Conservation (phyloP, 2,329 filamentous ascomycete genomes). For the Aspergillus pseudoterreus region DNA sequence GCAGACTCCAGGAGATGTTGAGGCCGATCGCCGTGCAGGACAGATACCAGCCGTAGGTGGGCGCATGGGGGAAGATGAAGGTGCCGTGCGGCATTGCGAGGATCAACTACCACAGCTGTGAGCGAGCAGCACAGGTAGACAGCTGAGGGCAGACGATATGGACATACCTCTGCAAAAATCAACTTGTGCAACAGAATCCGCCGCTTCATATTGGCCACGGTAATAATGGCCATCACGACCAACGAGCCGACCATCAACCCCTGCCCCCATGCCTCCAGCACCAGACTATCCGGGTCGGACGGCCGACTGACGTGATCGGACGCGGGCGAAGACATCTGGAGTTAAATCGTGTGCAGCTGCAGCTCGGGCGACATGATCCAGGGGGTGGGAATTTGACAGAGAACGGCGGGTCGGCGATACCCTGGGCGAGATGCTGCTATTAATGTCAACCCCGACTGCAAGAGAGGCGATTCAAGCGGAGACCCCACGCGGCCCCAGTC, state of each 20-base stretch:
- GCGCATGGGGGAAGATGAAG: slow-evolving; percentile 56
- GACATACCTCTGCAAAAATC: slow-evolving; percentile 46
- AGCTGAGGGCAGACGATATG: not conserved
- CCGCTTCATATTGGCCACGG: slow-evolving; percentile 48
- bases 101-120: slow-evolving; percentile 41
- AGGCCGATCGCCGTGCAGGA: slow-evolving; percentile 58
- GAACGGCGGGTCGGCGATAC: not conserved
- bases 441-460: not conserved
- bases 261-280: slow-evolving; percentile 48
- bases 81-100: slow-evolving; percentile 56
- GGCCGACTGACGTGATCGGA: slow-evolving; percentile 17
- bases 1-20: slow-evolving; percentile 60
- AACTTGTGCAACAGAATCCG: slow-evolving; percentile 49
- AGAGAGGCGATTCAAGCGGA: not conserved
- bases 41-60: slow-evolving; percentile 62
- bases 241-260: slow-evolving; percentile 49
- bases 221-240: slow-evolving; percentile 48
- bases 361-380: not conserved
- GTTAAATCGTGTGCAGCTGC: not conserved
- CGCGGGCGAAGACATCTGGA: not conserved
- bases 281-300: slow-evolving; percentile 30
- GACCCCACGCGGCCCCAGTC: not conserved
- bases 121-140: not conserved
- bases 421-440: not conserved
- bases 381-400: not conserved